Evolutionary conservation across 345 rosid genomes (phyloP).

Genomic region (Mangifera indica): DNA sequence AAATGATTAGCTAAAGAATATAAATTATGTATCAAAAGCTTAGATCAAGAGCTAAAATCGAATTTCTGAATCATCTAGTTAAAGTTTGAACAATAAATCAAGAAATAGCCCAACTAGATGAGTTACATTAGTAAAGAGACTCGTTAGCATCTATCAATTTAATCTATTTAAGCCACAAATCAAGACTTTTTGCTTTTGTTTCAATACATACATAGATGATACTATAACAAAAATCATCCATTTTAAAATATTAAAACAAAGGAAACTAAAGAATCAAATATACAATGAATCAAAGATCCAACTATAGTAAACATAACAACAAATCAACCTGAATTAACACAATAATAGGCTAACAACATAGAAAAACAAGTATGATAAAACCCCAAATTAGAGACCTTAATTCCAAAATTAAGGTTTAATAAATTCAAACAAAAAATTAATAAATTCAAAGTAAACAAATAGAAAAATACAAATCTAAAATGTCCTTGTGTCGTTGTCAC

Average conservation of each 20-base stretch:
- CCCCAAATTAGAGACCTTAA: too few species aligned
- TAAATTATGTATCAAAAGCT: slow-evolving; percentile 1
- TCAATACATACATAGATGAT: not conserved
- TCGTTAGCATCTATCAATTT: not conserved
- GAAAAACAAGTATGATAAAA: too few species aligned
- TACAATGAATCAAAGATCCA: slow-evolving; percentile 92
- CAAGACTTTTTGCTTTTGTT: not conserved
- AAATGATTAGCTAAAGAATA: not conserved
- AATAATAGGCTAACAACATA: too few species aligned
- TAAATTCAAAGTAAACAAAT: too few species aligned
- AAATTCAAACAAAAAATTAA: too few species aligned
- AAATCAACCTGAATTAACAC: too few species aligned
- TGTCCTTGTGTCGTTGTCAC: too few species aligned
- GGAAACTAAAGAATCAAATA: slow-evolving; percentile 9
- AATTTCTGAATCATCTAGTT: slow-evolving; percentile 2
- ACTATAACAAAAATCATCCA: not conserved
- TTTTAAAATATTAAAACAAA: not conserved
- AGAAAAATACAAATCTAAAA: too few species aligned
- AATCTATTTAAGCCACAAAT: too few species aligned
- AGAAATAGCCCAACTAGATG: slow-evolving; percentile 3
- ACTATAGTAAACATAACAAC: too few species aligned
- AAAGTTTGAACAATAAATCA: slow-evolving; percentile 9
- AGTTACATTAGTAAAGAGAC: not conserved
- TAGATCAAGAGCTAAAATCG: slow-evolving; percentile 1
- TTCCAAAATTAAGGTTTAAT: too few species aligned